Evolutionary conservation across 2,329 filamentous ascomycete species (phyloP), one percentile per base, ranked within the genome.

Genomic region (Cladosporium sp.): DNA sequence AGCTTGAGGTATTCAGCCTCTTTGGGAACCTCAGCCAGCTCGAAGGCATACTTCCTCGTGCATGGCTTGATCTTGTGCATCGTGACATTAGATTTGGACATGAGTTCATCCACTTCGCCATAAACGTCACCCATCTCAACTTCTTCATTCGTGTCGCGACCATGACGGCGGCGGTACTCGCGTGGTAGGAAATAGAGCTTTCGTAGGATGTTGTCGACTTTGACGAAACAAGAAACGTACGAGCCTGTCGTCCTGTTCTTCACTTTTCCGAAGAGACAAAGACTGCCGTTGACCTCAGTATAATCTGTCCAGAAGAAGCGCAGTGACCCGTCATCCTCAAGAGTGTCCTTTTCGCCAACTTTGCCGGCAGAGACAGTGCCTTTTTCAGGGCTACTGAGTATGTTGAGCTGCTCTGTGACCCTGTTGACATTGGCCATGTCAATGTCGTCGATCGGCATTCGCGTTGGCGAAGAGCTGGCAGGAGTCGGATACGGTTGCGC

Each of bases 241-340:
- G 83, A 83, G 61, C 86, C 88, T 1, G 87, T 91, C 72, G 88
- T 90, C 78, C 93, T 97, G 80, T 97, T 93, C 72, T 93, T 88
- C 28, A 97, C 94, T 76, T 99, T 99, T 69, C 95, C 95, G 75
- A 99, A 98, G 12, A 99, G 85, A 77, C 93, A 98, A 11, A 99
- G 82, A 71, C 89, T 95, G 66, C 94, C 94, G 73, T 93, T 93
- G 75, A 97, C 83, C 76, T 99, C 95, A 0, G 90, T 92, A 74
- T 97, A 99, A 78, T 99, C 95, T 8, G 91, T 90, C 95, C 95
- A 99, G 81, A 97, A 99, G 82, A 99, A 92, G 71, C 90, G 89
- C 33, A 99, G 83, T 71, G 91, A 96, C 40, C 94, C 95, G 74
- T 99, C 93, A 68, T 91, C 88, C 77, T 98, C 94, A n/a, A 96